Evolutionary conservation across 2,329 filamentous ascomycete genomes (phyloP).

Genomic region (Cladorrhinum sp.): DNA sequence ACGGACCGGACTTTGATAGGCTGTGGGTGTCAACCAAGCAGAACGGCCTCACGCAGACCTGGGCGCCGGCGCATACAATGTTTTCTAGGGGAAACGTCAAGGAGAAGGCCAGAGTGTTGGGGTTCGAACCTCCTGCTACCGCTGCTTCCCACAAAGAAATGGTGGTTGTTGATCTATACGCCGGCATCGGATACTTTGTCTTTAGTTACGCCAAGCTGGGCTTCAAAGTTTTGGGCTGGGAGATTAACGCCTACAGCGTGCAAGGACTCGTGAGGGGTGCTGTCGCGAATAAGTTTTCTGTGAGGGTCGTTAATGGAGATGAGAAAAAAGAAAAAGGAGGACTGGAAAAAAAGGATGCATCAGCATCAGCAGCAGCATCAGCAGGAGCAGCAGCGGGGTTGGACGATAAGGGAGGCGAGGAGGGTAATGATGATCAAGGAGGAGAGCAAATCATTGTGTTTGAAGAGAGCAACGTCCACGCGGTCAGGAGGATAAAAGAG

Average conservation of each 20-base stretch:
- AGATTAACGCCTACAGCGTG: conserved; percentile 84
- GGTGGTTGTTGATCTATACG: conserved; percentile 78
- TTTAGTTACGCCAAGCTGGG: conserved; percentile 77
- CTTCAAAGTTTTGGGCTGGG: conserved; percentile 77
- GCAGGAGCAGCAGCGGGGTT: conserved; percentile 20
- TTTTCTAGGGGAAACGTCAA: conserved; percentile 88
- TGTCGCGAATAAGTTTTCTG: conserved; percentile 62
- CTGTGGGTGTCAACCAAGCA: conserved; percentile 80
- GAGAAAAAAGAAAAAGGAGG: neutral
- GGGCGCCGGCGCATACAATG: conserved; percentile 91
- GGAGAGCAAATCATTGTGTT: conserved; percentile 63
- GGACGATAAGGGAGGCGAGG: conserved; percentile 34
- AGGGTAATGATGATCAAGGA: conserved; percentile 42
- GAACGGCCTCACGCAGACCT: conserved; percentile 77
- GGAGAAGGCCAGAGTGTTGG: conserved; percentile 77
- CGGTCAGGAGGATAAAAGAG: conserved; percentile 41
- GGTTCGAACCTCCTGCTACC: conserved; percentile 40
- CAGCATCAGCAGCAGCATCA: conserved; percentile 11
- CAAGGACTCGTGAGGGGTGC: conserved; percentile 80
- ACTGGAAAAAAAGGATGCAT: neutral
- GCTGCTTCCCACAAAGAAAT: conserved; percentile 22
- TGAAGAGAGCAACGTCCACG: conserved; percentile 62
- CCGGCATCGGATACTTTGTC: conserved; percentile 90
- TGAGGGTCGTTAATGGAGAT: conserved; percentile 46
- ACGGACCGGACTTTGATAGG: conserved; percentile 62